Base-by-base conservation (phyloP, 202 grass and related monocot species). In the Sporobolus alterniflorus region DNA sequence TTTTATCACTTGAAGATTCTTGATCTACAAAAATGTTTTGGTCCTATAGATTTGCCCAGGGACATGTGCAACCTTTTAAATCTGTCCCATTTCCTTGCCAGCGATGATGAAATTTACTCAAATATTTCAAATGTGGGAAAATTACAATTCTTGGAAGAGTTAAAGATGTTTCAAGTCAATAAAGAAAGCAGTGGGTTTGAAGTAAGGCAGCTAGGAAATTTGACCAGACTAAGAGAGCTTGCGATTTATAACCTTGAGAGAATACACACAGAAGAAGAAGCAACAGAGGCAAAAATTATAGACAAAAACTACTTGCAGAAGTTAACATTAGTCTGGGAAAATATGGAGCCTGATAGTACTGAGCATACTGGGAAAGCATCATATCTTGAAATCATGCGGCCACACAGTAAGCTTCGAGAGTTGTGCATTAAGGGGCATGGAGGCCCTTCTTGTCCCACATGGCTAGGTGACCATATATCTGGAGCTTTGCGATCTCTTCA, bases 31-130 rank as follows among this genome's bases (percentile, higher is more conserved):
- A 0, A 1, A 5, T 71, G 52, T 1, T 0, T 1, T 0, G 0
- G 0, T 3, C 0, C 0, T 0, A 1, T 3, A 14, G 7, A 2
- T 28, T 33, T 8, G 5, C 12, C 39, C 3, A 42, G 11, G 24
- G 3, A 39, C 16, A 50, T 84, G 9, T 29, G 12, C n/a, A 77
- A 61, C 13, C 74, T 84, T 3, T 0, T 26, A 28, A 84, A 67
- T 0, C 6, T 84, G 51, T 29, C 42, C 0, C 55, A 78, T 24
- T 85, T 85, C 41, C 14, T 71, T 59, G 20, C 41, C 4, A 5
- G 0, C 11, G 0, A 21, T 0, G 3, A 6, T 50, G 0, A 34
- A 34, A 9, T 44, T 42, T 29, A 64, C 26, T 33, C 51, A 11
- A 11, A 0, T 1, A 81, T 81, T 7, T 47, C 0, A 71, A 18